Evolutionary conservation across 345 rosid species (phyloP).

Genomic region (Bruguiera parviflora): DNA sequence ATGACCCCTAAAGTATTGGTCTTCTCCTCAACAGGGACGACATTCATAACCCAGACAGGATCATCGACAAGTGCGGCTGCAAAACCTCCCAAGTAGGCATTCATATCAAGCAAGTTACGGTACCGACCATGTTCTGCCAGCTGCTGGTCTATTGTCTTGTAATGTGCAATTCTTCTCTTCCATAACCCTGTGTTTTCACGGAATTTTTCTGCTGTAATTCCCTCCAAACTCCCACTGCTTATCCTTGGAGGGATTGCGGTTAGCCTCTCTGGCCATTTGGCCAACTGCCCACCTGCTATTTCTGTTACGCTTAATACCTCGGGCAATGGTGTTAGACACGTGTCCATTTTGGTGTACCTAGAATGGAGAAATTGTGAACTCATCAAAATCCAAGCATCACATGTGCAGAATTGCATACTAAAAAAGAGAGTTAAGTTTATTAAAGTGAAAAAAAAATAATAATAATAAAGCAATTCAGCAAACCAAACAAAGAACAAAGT

Average conservation of each 20-base stretch:
- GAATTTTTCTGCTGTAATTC: slow-evolving; percentile 50
- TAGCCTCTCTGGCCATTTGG: slow-evolving; percentile 82
- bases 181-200: slow-evolving; percentile 57
- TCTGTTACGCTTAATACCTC: slow-evolving; percentile 54
- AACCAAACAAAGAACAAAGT: background rate
- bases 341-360: slow-evolving; percentile 83
- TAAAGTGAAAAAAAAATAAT: no score
- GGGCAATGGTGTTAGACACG: slow-evolving; percentile 80
- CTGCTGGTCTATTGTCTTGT: slow-evolving; percentile 64
- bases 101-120: slow-evolving; percentile 91
- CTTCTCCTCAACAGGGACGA: slow-evolving; percentile 60
- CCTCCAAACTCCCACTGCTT: slow-evolving; percentile 45
- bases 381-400: no score
- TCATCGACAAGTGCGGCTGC: slow-evolving; percentile 74
- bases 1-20: slow-evolving; percentile 73
- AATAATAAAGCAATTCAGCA: background rate
- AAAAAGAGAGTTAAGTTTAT: no score
- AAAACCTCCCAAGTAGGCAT: slow-evolving; percentile 71
- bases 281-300: slow-evolving; percentile 63
- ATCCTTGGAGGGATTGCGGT: slow-evolving; percentile 76
- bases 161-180: slow-evolving; percentile 62
- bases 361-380: no score
- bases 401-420: no score
- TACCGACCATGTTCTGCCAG: slow-evolving; percentile 67
- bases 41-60: slow-evolving; percentile 87